Conservation (phyloP, 495 filamentous ascomycete species). For the Terfezia boudieri region DNA sequence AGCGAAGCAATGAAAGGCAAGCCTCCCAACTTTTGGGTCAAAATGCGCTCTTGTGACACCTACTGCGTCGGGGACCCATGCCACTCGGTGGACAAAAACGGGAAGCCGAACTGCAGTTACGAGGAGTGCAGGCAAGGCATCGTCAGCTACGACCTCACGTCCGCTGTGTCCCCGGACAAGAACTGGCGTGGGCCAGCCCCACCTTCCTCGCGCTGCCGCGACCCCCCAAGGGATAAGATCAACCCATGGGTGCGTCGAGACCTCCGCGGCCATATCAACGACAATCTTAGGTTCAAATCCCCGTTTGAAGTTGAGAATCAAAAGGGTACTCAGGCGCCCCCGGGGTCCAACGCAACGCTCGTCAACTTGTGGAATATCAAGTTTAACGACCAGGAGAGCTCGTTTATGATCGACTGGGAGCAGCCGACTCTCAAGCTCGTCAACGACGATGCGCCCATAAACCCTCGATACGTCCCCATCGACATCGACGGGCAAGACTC, state of each 20-base stretch:
- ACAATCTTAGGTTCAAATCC: not conserved
- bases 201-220: not conserved
- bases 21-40: not conserved
- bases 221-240: not conserved
- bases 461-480: not conserved
- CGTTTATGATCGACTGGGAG: not conserved
- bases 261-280: not conserved
- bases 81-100: not conserved
- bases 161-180: conserved; percentile 4
- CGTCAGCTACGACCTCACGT: conserved; percentile 4
- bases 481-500: no score
- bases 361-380: not conserved
- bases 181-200: not conserved
- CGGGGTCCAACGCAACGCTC: not conserved
- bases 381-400: conserved; percentile 1
- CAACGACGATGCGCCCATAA: not conserved
- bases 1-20: conserved; percentile 8
- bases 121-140: not conserved
- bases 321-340: not conserved
- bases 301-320: not conserved
- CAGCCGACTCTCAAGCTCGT: not conserved
- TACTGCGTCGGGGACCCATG: conserved; percentile 1
- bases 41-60: conserved; percentile 1
- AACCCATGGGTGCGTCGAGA: not conserved
- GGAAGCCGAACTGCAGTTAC: not conserved